Conservation (phyloP, 371 early-diverging fungal genomes). For the Mucor sp. region DNA sequence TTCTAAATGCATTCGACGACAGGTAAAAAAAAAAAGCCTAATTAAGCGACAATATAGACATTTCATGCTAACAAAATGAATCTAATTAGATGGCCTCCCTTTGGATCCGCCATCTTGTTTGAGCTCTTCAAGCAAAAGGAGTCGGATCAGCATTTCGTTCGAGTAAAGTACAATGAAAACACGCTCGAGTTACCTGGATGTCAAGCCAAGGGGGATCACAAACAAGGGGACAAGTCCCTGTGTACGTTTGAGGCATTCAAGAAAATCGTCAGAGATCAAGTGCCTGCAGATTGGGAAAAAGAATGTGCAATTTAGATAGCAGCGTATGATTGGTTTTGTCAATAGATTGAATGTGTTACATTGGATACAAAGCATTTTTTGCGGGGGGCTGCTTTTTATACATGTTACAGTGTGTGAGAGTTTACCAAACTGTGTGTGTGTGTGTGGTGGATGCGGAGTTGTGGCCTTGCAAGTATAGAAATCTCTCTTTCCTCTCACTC, state of each 20-base stretch:
- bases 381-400: not conserved
- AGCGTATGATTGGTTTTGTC: conserved; percentile 3
- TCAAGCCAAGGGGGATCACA: conserved; percentile 55
- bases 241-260: conserved; percentile 78
- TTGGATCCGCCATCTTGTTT: conserved; percentile 59
- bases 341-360: conserved; percentile 13
- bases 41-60: conserved; percentile 3
- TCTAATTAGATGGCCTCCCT: conserved; percentile 49
- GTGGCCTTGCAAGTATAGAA: not conserved
- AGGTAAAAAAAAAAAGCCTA: conserved; percentile 29
- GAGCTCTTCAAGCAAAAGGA: conserved; percentile 62
- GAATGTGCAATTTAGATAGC: conserved; percentile 37
- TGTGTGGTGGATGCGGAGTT: not conserved
- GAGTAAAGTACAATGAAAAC: conserved; percentile 72
- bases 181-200: conserved; percentile 66
- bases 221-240: conserved; percentile 55
- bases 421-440: not conserved
- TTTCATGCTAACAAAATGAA: not conserved
- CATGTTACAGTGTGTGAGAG: not conserved
- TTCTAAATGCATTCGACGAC: conserved; percentile 54
- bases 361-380: not conserved
- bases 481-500: too few relatives aligned
- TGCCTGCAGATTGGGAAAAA: conserved; percentile 58
- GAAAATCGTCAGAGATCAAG: conserved; percentile 55
- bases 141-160: conserved; percentile 60